These are phyloP conservation scores for Tuber brumale DNA, from an alignment of 495 filamentous ascomycete genomes.

Conservation along the genomic window DNA sequence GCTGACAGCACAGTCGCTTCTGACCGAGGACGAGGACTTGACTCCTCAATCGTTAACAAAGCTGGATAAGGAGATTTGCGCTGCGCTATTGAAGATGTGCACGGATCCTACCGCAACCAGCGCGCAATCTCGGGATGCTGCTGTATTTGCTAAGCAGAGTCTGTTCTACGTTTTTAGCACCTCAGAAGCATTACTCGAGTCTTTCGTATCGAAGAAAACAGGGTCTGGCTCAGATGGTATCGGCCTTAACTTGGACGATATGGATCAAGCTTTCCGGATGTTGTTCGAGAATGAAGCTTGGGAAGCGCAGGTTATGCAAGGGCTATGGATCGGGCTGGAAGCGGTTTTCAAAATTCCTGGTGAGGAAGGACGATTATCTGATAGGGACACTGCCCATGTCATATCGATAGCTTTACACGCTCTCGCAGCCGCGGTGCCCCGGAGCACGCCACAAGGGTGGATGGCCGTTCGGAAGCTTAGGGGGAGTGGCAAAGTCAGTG, in stretches of 20 bases:
- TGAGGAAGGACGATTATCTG: constrained; percentile 45
- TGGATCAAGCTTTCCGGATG: constrained; percentile 43
- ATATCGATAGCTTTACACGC: constrained; percentile 54
- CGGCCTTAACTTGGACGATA: constrained; percentile 46
- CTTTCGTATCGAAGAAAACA: constrained; percentile 54
- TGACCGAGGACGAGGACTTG: constrained; percentile 6
- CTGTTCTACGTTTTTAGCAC: constrained; percentile 67
- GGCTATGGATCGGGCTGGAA: constrained; percentile 67
- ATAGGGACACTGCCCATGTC: constrained; percentile 54
- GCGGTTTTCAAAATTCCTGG: constrained; percentile 52
- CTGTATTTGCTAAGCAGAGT: constrained; percentile 62
- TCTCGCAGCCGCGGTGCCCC: constrained; percentile 51
- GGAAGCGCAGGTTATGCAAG: constrained; percentile 59
- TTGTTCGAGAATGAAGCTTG: constrained; percentile 31
- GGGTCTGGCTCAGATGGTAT: constrained; percentile 50
- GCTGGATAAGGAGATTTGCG: constrained; percentile 34
- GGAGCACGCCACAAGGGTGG: constrained; percentile 49
- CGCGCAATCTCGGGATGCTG: constrained; percentile 46
- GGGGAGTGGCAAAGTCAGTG: constrained; percentile 50
- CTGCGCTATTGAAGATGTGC: constrained; percentile 23
- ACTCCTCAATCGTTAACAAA: constrained; percentile 44
- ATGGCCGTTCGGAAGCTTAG: constrained; percentile 50
- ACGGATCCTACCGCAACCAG: constrained; percentile 1
- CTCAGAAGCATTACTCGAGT: constrained; percentile 56
- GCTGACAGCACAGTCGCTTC: constrained; percentile 8